A percentile compares a stretch with the other conserved stretches of the same genome.
Conservation (phyloP, 495 filamentous ascomycete genomes). For the Xeromyces bisporus region DNA sequence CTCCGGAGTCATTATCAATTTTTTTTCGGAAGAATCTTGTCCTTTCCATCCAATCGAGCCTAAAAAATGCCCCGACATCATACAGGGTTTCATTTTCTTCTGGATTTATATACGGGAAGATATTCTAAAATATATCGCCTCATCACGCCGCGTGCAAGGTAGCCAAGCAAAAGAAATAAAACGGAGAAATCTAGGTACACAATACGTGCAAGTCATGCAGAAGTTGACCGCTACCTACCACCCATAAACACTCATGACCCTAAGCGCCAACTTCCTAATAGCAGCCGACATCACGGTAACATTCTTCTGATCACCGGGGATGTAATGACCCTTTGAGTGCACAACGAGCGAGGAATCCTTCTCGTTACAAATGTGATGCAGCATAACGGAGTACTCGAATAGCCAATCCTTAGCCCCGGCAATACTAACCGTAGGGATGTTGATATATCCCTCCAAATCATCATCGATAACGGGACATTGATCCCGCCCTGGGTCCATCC, state of each 20-base stretch:
- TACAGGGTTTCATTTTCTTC: too few species aligned
- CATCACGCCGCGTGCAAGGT: too few species aligned
- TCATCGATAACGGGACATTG: conserved; percentile 9
- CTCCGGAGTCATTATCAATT: too few species aligned
- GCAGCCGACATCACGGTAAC: conserved; percentile 11
- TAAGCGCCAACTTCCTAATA: conserved; percentile 10
- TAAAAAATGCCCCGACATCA: too few species aligned
- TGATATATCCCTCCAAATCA: conserved; percentile 11
- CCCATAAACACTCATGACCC: neutral
- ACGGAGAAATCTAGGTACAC: neutral
- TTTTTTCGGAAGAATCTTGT: too few species aligned
- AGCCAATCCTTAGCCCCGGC: conserved; percentile 13
- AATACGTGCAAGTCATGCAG: neutral
- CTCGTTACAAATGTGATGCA: conserved; percentile 13
- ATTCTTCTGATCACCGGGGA: conserved; percentile 15
- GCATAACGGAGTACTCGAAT: conserved; percentile 12
- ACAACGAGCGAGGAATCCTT: conserved; percentile 9
- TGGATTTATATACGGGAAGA: too few species aligned
- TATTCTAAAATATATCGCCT: too few species aligned
- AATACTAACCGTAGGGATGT: conserved; percentile 15
- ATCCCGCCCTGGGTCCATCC: conserved; percentile 10
- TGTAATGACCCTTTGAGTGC: conserved; percentile 18
- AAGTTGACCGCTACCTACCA: neutral
- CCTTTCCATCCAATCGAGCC: too few species aligned
- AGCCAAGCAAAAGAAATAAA: too few species aligned